These are phyloP conservation scores for Paspalum vaginatum DNA, from an alignment of 176 grass and related monocot species.

Conservation along the genomic window DNA sequence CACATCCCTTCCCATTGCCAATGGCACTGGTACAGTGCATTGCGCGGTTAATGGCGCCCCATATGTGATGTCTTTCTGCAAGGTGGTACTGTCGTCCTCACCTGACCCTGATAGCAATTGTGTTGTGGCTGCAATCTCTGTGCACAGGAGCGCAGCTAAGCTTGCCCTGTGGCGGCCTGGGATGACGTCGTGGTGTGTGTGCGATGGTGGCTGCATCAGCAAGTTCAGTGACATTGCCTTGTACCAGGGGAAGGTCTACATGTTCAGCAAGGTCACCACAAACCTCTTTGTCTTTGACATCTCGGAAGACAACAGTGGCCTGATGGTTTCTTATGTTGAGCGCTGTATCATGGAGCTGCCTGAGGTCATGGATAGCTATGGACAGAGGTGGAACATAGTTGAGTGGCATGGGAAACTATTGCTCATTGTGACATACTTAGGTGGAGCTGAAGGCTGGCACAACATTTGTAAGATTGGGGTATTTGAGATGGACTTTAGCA, in stretches of 20 bases:
- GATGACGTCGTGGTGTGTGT: slow-evolving; percentile 45
- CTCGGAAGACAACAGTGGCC: not conserved
- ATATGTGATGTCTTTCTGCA: slow-evolving; percentile 54
- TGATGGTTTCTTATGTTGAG: slow-evolving; percentile 39
- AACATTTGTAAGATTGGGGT: slow-evolving; percentile 23
- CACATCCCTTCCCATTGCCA: slow-evolving; percentile 36
- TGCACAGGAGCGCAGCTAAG: slow-evolving; percentile 34
- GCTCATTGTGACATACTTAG: slow-evolving; percentile 16
- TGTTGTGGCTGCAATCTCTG: slow-evolving; percentile 33
- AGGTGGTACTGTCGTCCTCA: slow-evolving; percentile 41
- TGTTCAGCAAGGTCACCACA: slow-evolving; percentile 39
- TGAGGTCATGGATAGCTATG: not conserved
- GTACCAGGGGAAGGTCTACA: slow-evolving; percentile 39
- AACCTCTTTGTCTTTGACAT: slow-evolving; percentile 32
- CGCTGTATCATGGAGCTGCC: not conserved
- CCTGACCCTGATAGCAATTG: slow-evolving; percentile 26
- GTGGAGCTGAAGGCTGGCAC: slow-evolving; percentile 12
- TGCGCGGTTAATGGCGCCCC: slow-evolving; percentile 20
- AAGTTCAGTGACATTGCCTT: slow-evolving; percentile 41
- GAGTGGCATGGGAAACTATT: slow-evolving; percentile 49
- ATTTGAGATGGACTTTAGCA: slow-evolving; percentile 23
- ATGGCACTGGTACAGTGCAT: slow-evolving; percentile 33
- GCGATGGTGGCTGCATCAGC: slow-evolving; percentile 43
- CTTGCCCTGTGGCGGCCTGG: slow-evolving; percentile 45
- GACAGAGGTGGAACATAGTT: slow-evolving; percentile 32